Conservation (phyloP, 1,284 basidiomycete species). For the Hortiboletus rubellus region DNA sequence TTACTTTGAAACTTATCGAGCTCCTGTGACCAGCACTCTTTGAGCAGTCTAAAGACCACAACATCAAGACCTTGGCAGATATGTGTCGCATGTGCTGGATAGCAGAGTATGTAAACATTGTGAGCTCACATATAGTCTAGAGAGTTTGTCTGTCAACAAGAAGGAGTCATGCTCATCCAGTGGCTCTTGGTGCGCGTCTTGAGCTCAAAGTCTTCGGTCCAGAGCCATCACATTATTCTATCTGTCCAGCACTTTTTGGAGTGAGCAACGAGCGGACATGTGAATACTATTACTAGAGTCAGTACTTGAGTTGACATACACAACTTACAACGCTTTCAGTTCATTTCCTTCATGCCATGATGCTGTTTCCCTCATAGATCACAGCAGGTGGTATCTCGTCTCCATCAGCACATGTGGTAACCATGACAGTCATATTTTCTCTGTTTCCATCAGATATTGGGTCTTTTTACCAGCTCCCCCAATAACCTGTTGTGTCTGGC, state of each 20-base stretch:
- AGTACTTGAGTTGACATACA: too few relatives aligned
- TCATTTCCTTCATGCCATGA: neutral
- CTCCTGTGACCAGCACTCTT: neutral
- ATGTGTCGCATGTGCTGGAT: conserved; percentile 3
- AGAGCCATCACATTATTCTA: neutral
- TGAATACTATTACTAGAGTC: too few relatives aligned
- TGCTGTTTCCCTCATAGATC: neutral
- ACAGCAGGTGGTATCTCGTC: neutral
- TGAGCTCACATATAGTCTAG: neutral
- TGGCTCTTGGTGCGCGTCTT: neutral
- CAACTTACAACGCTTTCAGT: neutral
- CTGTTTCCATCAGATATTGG: conserved; percentile 1
- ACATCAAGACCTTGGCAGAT: conserved; percentile 8
- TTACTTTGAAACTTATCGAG: neutral
- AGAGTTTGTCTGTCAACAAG: neutral
- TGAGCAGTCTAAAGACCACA: neutral
- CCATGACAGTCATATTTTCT: conserved; percentile 4
- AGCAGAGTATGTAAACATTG: conserved; percentile 1
- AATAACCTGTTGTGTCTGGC: neutral
- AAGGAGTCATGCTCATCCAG: neutral
- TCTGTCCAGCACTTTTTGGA: conserved; percentile 1
- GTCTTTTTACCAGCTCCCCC: neutral
- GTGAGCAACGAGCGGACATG: neutral
- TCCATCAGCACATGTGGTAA: conserved; percentile 5
- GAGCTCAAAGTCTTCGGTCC: neutral